Evolutionary conservation across 495 filamentous ascomycete species (phyloP), one percentile per base, ranked within the genome.

Genomic region (Penicillium taxi): DNA sequence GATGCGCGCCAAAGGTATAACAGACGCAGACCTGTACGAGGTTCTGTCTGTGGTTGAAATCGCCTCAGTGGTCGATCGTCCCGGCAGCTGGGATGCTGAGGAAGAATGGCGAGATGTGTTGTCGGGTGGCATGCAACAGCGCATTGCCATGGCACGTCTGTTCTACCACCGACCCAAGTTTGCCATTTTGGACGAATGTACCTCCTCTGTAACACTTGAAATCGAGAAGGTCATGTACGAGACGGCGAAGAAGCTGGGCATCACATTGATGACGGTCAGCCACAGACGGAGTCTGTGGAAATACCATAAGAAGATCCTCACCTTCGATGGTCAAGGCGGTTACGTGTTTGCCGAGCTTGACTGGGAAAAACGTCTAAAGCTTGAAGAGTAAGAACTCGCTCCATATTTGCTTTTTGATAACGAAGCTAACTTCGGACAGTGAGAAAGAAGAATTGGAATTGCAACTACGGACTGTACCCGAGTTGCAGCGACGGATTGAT

Each of bases 211-310:
- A 15, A 95, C 94, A 6, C 70, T 95, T 6, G 89, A 95, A 30
- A 88, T 89, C 26, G 91, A 98, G 55, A 84, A 85, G 50, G 72
- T 85, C 52, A 95, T 98, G 87, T 98, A 98, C 60, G 89, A 95
- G 39, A 90, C 81, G 13, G 91, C 93, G 31, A 98, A 98, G 72
- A 66, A 70, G 23, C 63, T 94, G 15, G 87, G 86, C 4, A 90
- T 93, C 48, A 96, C 91, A 2, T 66, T 98, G 26, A 96, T 98
- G 84, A 98, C 91, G 0, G 91, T 98, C 2, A 84, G 77, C 37
- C 91, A 98, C 59, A 67, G 91, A 0, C 64, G 88, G 16, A 94
- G 86, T 66, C 58, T 98, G 47, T 98, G 91, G 91, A 86, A 90
- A 58, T 96, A 96, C 53, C 91, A 98, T 59, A 80, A 72, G 44